Conservation (phyloP, 2,329 filamentous ascomycete species). For the Rhinocladiella mackenziei region DNA sequence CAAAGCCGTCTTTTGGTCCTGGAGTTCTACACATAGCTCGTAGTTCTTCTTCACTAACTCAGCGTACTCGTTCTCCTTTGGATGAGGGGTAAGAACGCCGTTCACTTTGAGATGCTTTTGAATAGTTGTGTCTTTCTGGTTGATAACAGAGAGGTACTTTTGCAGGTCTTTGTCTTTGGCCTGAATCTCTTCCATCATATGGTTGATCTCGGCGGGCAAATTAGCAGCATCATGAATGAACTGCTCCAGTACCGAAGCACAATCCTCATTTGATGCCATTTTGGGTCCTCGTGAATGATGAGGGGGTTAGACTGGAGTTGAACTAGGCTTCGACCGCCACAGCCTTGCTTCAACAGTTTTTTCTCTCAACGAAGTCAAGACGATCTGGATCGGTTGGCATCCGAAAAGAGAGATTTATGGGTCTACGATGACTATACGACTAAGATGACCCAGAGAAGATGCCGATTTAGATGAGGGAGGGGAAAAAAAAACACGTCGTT, state of each 20-base stretch:
- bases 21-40: conserved; percentile 54
- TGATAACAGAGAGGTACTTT: conserved; percentile 54
- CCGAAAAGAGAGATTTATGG: too few relatives aligned
- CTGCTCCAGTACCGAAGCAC: conserved; percentile 60
- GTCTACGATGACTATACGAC: too few relatives aligned
- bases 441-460: too few relatives aligned
- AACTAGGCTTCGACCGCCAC: too few relatives aligned
- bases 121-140: conserved; percentile 56
- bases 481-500: too few relatives aligned
- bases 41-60: conserved; percentile 56
- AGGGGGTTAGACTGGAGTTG: background rate
- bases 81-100: conserved; percentile 58
- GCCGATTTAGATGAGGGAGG: too few relatives aligned
- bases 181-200: conserved; percentile 63
- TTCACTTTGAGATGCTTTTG: conserved; percentile 64
- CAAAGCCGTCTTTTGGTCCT: conserved; percentile 59
- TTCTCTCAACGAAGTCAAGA: too few relatives aligned
- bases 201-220: conserved; percentile 60
- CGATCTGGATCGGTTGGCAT: too few relatives aligned
- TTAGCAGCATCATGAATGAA: conserved; percentile 64
- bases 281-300: conserved; percentile 4
- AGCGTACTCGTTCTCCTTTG: conserved; percentile 60
- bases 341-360: too few relatives aligned
- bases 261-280: conserved; percentile 55
- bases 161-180: conserved; percentile 61